These are phyloP conservation scores for Telfairia occidentalis DNA, from an alignment of 331 rosid species.

Conservation along the genomic window DNA sequence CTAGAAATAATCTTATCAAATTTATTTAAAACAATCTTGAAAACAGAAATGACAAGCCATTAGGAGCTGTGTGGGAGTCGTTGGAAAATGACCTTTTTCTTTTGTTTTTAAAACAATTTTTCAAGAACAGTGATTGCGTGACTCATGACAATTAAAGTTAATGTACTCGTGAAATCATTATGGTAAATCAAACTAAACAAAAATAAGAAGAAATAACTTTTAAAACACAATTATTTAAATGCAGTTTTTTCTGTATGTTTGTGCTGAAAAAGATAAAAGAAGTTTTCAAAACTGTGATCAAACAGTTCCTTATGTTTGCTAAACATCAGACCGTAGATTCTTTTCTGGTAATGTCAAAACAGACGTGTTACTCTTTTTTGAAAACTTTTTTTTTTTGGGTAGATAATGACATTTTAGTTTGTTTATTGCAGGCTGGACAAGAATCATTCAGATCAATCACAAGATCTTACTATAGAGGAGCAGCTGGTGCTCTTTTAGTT, in stretches of 20 bases:
- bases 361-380: background rate
- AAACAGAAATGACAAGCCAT: background rate
- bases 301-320: background rate
- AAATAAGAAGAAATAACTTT: background rate
- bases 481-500: slow-evolving; percentile 7
- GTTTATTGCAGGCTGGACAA: slow-evolving; percentile 7
- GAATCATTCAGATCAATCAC: slow-evolving; percentile 5
- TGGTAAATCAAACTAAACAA: background rate
- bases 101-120: background rate
- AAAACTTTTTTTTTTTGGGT: background rate
- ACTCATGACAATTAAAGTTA: background rate
- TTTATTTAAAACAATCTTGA: background rate
- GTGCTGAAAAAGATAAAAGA: background rate
- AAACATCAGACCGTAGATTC: background rate
- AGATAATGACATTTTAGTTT: background rate
- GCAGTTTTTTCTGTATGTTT: background rate
- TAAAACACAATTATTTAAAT: background rate
- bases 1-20: background rate
- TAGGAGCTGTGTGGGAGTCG: background rate
- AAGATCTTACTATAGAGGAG: slow-evolving; percentile 5
- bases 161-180: background rate
- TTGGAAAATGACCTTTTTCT: background rate
- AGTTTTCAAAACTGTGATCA: background rate
- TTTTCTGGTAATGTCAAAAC: background rate
- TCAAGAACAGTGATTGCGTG: background rate